Percentiles rank a stretch among this genome's conserved stretches.
Conservation (phyloP, 208 protist genomes). For the Trypanosoma theileri region DNA sequence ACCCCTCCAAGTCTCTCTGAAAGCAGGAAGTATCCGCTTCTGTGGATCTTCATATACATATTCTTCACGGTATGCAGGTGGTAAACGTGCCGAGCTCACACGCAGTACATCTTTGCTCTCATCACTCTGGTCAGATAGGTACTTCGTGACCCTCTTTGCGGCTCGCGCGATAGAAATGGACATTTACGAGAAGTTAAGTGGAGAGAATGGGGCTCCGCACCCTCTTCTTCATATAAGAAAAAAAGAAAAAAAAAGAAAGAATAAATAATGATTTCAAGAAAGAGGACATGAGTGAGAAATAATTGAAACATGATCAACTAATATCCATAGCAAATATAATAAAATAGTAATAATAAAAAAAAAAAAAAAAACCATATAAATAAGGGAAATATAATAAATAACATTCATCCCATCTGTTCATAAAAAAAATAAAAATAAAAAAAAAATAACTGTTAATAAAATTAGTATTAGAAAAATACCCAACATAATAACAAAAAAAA, state of each 20-base stretch:
- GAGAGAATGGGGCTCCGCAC: neutral
- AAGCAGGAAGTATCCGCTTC: slow-evolving; percentile 31
- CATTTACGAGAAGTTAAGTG: neutral
- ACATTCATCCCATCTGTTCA: no score
- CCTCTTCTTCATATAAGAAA: no score
- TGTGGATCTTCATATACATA: slow-evolving; percentile 10
- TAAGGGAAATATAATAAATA: no score
- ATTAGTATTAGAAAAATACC: neutral
- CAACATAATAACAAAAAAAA: neutral
- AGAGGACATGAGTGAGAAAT: no score
- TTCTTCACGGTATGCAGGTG: neutral
- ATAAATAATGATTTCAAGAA: no score
- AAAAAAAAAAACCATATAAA: no score
- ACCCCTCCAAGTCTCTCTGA: slow-evolving; percentile 33
- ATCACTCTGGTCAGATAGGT: slow-evolving; percentile 2
- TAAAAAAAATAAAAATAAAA: no score
- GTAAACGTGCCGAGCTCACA: neutral
- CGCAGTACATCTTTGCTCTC: neutral
- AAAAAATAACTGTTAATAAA: no score
- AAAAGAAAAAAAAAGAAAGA: no score
- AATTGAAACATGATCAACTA: no score
- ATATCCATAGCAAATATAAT: no score
- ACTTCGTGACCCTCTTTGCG: slow-evolving; percentile 14
- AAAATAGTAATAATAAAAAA: no score
- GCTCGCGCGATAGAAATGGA: slow-evolving; percentile 22